These are phyloP conservation scores for Lachnellula suecica DNA, from an alignment of 2,329 filamentous ascomycete genomes.

Conservation along the genomic window DNA sequence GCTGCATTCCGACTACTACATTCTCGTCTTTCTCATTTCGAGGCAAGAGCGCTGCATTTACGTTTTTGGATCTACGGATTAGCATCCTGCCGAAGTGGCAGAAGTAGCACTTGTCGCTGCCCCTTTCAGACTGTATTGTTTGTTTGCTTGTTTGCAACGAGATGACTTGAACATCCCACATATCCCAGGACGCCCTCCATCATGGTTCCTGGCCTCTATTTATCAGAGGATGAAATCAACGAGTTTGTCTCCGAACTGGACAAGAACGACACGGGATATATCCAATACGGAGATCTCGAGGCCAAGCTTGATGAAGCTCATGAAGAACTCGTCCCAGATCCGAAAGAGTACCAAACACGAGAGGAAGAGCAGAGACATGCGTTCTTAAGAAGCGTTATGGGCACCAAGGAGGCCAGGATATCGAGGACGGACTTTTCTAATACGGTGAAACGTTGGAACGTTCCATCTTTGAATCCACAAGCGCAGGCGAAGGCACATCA, in stretches of 20 bases:
- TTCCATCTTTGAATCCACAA: conserved; percentile 47
- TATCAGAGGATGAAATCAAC: conserved; percentile 49
- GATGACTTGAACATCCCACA: conserved; percentile 1
- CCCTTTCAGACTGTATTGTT: not conserved
- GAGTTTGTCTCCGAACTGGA: conserved; percentile 53
- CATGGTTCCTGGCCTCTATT: not conserved
- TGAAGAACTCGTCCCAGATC: conserved; percentile 47
- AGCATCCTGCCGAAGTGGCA: too few relatives aligned
- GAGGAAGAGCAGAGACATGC: conserved; percentile 45
- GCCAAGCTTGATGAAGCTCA: conserved; percentile 52
- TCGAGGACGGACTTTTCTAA: conserved; percentile 45
- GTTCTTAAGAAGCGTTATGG: conserved; percentile 52
- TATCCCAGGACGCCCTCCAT: not conserved
- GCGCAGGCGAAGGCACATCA: conserved; percentile 45
- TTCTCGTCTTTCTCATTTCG: too few relatives aligned
- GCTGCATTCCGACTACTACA: too few relatives aligned
- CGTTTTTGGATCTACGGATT: too few relatives aligned
- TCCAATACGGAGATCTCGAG: conserved; percentile 53
- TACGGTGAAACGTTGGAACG: conserved; percentile 44
- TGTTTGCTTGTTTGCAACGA: not conserved
- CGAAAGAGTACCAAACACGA: conserved; percentile 39
- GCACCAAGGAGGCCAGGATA: conserved; percentile 41
- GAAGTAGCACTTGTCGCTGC: too few relatives aligned
- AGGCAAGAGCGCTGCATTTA: too few relatives aligned
- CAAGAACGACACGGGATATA: conserved; percentile 48